Evolutionary conservation across 257 asterid species (phyloP), one percentile per base, ranked within the genome.

Genomic region (Gynochthodes officinalis): DNA sequence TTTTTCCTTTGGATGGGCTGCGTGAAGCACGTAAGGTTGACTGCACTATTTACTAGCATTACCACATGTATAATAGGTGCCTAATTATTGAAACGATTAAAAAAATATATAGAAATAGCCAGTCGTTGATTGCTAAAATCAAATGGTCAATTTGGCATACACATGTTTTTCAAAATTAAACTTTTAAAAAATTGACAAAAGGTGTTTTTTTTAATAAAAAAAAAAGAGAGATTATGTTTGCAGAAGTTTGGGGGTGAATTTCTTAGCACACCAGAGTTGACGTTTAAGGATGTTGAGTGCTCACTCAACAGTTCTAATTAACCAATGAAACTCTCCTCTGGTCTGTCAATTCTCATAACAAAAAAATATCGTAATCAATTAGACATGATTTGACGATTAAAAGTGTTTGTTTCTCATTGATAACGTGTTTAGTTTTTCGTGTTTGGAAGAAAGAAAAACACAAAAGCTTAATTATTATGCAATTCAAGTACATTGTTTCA

Each of bases 21-120:
- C 46, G 64, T 76, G 75, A 50, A 64, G 50, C 67, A 62, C 52
- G 61, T 69, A 52, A 30, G 43, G 61, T 69, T 67, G 49, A 73
- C 68, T 35, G 7, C 68, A 21, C 23, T 44, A 58, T 44, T 30
- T 50, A 23, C 57, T 19, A 61, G 28, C 16, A 48, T 49, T 60
- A 46, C 42, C 9, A 7, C 25, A 30, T 63, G 16, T 14, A 12
- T 58, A 64, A 65, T 18, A 60, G 65, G 57, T 28, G 75, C 44
- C 49, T 28, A 71, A 58, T 48, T 25, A 50, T 42, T 28, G 57
- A 32, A 67, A 59, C 59, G 3, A 2, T 2, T 37, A 37, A 37
- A 37, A 2, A 3, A 37, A 37, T 37, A n/a, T n/a, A n/a, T n/a
- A n/a, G 3, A 37, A 2, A 37, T 37, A 37, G 6, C 42, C 42